Percentiles rank a stretch among this genome's conserved stretches.
These are phyloP conservation scores for Arctium lappa DNA, from an alignment of 129 eudicot genomes.

Conservation along the genomic window DNA sequence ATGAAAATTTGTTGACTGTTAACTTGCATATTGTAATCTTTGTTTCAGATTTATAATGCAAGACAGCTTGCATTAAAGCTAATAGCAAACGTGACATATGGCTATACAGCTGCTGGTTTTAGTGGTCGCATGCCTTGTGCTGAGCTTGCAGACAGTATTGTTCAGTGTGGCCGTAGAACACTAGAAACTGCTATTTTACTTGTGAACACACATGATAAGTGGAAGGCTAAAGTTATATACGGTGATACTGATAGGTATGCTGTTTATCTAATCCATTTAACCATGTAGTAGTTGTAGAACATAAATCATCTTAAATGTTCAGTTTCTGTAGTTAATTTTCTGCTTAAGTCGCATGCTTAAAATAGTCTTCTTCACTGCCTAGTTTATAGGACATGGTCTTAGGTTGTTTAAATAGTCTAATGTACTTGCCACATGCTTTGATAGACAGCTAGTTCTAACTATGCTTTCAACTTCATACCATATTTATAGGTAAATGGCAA, in stretches of 20 bases:
- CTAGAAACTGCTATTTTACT: slow-evolving; percentile 76
- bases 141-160: slow-evolving; percentile 98
- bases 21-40: not conserved
- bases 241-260: slow-evolving; percentile 96
- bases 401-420: not conserved
- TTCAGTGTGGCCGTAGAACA: slow-evolving; percentile 97
- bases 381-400: not conserved
- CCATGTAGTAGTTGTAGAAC: not conserved
- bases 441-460: no score
- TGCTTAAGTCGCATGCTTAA: not conserved
- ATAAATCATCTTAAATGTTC: slow-evolving; percentile 1
- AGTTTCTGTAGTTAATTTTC: not conserved
- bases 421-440: not conserved
- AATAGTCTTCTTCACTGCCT: not conserved
- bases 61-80: slow-evolving; percentile 96
- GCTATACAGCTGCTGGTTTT: slow-evolving; percentile 99
- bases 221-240: slow-evolving; percentile 89
- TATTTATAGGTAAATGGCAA: not conserved
- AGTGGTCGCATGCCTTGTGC: slow-evolving; percentile 99
- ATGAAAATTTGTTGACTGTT: slow-evolving; percentile 2
- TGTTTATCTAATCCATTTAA: not conserved
- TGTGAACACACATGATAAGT: slow-evolving; percentile 64
- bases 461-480: no score
- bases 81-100: slow-evolving; percentile 95
- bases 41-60: slow-evolving; percentile 70